A percentile compares a stretch with the other conserved stretches of the same genome.
Evolutionary conservation across 163 green algal genomes (phyloP).

Genomic region (Scenedesmus sp.): DNA sequence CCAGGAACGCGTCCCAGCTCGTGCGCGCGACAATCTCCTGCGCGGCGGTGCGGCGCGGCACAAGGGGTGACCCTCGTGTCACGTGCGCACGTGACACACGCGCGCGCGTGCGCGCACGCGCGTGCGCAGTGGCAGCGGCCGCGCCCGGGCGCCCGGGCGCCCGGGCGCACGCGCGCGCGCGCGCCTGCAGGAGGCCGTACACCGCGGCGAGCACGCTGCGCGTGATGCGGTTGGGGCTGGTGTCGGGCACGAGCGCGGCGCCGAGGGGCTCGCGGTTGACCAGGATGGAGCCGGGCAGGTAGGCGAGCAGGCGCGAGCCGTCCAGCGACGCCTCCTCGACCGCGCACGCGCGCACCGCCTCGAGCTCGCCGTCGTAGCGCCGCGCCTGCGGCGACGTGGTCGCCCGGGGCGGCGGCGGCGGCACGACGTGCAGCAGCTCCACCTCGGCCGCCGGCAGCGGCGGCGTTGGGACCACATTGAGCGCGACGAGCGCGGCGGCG

Average conservation of each 20-base stretch:
- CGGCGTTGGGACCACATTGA: slow-evolving; percentile 64
- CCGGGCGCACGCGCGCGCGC: too few species aligned
- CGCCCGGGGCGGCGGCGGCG: slow-evolving; percentile 47
- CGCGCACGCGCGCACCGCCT: slow-evolving; percentile 36
- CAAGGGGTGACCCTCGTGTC: too few species aligned
- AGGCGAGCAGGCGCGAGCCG: slow-evolving; percentile 40
- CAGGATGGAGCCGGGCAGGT: slow-evolving; percentile 54
- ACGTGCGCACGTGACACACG: too few species aligned
- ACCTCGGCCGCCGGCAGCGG: slow-evolving; percentile 45
- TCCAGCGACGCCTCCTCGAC: slow-evolving; percentile 49
- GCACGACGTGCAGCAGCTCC: slow-evolving; percentile 55
- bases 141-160: neutral
- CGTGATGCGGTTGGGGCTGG: slow-evolving; percentile 50
- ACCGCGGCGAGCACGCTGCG: slow-evolving; percentile 52
- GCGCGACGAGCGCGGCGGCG: slow-evolving; percentile 49
- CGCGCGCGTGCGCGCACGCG: too few species aligned
- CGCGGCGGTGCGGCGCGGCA: too few species aligned
- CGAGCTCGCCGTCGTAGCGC: slow-evolving; percentile 53
- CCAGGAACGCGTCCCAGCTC: slow-evolving; percentile 64
- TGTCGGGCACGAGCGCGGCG: slow-evolving; percentile 41
- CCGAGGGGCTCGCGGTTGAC: slow-evolving; percentile 57
- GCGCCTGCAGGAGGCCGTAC: slow-evolving; percentile 59
- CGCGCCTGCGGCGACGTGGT: slow-evolving; percentile 45
- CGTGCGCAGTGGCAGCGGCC: neutral
- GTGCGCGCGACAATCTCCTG: slow-evolving; percentile 57